phyloP scores from a whole-genome alignment of 2,329 filamentous ascomycete species.

The Penicillium sp. region DNA sequence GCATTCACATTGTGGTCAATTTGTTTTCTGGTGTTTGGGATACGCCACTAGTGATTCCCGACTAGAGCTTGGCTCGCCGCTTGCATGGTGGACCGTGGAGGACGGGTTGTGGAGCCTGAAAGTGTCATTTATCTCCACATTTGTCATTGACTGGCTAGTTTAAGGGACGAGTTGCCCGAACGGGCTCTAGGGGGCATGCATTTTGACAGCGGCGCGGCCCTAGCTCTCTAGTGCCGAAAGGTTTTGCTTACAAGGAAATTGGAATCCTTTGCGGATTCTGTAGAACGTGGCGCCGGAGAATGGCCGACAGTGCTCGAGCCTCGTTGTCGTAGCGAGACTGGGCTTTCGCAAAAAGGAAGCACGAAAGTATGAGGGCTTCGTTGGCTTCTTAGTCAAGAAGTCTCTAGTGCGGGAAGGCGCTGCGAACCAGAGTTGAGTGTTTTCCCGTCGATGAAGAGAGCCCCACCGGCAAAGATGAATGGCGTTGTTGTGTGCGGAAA shows the following conservation, averaged over 20 bases:
- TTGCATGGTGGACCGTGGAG: background rate
- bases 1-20: background rate
- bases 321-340: background rate
- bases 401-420: background rate
- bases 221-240: constrained; percentile 11
- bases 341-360: background rate
- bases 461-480: background rate
- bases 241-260: background rate
- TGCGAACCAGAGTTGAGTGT: background rate
- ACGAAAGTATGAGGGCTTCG: background rate
- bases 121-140: background rate
- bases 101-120: constrained; percentile 16
- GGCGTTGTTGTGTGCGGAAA: background rate
- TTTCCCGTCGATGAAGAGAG: background rate
- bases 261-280: background rate
- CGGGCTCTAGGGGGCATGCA: background rate
- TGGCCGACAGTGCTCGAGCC: background rate
- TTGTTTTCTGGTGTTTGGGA: constrained; percentile 2
- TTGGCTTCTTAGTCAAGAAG: background rate
- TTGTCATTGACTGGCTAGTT: constrained; percentile 9
- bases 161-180: background rate
- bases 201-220: constrained; percentile 8
- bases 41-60: background rate
- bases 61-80: background rate
- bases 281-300: background rate